A percentile compares a stretch with the other conserved stretches of the same genome.
Evolutionary conservation across 805 yeast species (phyloP).

Genomic region (Saccharomycopsis fermentans): DNA sequence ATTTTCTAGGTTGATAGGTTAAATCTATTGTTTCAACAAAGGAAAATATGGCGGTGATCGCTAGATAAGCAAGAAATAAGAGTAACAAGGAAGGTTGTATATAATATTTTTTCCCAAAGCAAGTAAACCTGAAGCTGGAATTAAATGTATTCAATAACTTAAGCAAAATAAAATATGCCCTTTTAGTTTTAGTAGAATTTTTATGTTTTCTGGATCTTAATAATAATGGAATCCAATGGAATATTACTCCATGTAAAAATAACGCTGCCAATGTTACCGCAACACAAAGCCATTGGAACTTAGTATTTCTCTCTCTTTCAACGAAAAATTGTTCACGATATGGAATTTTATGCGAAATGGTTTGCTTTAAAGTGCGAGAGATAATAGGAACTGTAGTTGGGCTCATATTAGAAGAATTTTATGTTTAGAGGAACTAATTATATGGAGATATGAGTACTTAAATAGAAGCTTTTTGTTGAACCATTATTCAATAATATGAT

Average conservation of each 20-base stretch:
- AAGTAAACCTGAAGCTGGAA: conserved; percentile 21
- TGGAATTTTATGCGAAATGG: background rate
- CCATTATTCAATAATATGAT: too few species aligned
- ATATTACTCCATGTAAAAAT: conserved; percentile 31
- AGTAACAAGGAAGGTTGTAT: conserved; percentile 34
- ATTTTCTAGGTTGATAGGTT: conserved; percentile 30
- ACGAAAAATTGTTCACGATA: conserved; percentile 27
- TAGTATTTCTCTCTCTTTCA: conserved; percentile 29
- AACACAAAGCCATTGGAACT: conserved; percentile 30
- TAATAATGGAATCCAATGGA: conserved; percentile 32
- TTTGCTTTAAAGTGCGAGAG: background rate
- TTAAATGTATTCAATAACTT: conserved; percentile 26
- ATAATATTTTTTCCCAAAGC: conserved; percentile 23
- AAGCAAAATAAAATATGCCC: conserved; percentile 24
- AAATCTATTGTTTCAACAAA: conserved; percentile 29
- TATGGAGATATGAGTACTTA: too few species aligned
- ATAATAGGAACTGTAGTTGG: background rate
- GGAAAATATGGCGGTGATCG: conserved; percentile 26
- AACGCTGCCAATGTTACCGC: conserved; percentile 24
- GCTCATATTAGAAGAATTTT: background rate
- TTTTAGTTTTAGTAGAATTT: conserved; percentile 2
- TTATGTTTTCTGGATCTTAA: conserved; percentile 21
- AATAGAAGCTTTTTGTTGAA: too few species aligned
- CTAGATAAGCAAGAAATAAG: conserved; percentile 24
- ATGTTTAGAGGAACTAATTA: too few species aligned